Evolutionary conservation across 257 asterid species (phyloP), one percentile per base, ranked within the genome.

Genomic region (Cynanchum wilfordii): DNA sequence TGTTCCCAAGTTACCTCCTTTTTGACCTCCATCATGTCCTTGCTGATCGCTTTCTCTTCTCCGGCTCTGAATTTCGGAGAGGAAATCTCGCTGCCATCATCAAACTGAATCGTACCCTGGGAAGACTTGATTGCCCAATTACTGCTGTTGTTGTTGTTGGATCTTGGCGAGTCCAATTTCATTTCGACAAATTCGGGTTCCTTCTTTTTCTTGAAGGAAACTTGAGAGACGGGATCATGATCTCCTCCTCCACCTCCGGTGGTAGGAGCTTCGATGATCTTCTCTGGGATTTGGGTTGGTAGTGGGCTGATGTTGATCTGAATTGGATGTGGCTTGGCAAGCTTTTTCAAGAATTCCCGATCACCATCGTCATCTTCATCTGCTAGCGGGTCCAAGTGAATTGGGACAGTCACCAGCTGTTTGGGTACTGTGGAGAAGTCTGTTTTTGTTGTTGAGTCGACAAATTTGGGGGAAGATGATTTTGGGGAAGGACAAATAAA

Each of bases 161-260:
- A 81, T 79, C 56, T 82, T 20, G 96, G 93, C 2, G 97, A 91
- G 7, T 92, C 95, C 76, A 87, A 60, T 65, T 88, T 92, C 81
- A 88, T 87, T 88, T 89, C 96, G 87, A 73, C 95, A 49, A 86
- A 89, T 84, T 91, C 89, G 25, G 81, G 57, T 54, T 84, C 91
- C 82, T 73, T 84, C 88, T 70, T 76, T 65, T 88, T 91, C 87
- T 86, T 91, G 91, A 89, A 88, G 89, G 84, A 88, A 73, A 89
- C 97, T 66, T 89, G 95, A 1, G 90, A 82, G 36, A 86, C 80
- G 44, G 77, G 89, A 42, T 90, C 92, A 33, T 79, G 86, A 30
- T 85, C 91, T 3, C 65, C 65, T 50, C 25, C 78, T 25, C 17
- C 5, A 33, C 12, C 51, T 67, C 38, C 40, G 8, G 51, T 16